These are phyloP conservation scores for Monosporascus ibericus DNA, from an alignment of 2,329 filamentous ascomycete species.

Conservation along the genomic window DNA sequence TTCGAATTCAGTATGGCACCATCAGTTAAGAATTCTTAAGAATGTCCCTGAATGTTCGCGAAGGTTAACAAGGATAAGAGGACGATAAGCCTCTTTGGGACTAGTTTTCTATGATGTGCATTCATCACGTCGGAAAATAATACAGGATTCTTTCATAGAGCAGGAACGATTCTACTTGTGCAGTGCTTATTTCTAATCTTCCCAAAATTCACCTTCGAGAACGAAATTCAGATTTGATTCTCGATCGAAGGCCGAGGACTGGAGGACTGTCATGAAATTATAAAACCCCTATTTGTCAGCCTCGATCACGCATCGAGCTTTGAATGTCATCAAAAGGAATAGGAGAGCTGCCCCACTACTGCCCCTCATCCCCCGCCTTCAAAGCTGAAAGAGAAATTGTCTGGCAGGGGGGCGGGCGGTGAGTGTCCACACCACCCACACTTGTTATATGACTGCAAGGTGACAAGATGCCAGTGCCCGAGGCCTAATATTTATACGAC, in stretches of 20 bases:
- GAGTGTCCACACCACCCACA: not conserved
- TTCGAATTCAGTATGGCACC: not conserved
- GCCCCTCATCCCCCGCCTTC: slow-evolving; percentile 9
- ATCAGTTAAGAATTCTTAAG: not conserved
- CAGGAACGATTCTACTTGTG: not conserved
- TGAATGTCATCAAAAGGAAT: not conserved
- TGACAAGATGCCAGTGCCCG: too few species aligned
- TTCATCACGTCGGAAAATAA: too few species aligned
- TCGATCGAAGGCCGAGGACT: too few species aligned
- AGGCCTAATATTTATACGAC: too few species aligned
- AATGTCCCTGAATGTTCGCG: not conserved
- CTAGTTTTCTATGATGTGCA: not conserved
- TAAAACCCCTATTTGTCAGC: too few species aligned
- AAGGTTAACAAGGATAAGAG: not conserved
- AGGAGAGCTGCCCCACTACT: not conserved
- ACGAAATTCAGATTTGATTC: too few species aligned
- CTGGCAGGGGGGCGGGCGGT: not conserved
- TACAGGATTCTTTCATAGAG: not conserved
- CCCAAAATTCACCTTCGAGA: too few species aligned
- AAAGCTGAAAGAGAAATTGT: slow-evolving; percentile 1
- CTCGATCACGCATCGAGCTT: too few species aligned
- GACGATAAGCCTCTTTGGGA: not conserved
- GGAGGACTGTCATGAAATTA: too few species aligned
- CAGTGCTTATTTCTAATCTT: too few species aligned
- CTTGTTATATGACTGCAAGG: too few species aligned